Base-by-base conservation (phyloP, 2,329 filamentous ascomycete species). In the Fusarium xylarioides region DNA sequence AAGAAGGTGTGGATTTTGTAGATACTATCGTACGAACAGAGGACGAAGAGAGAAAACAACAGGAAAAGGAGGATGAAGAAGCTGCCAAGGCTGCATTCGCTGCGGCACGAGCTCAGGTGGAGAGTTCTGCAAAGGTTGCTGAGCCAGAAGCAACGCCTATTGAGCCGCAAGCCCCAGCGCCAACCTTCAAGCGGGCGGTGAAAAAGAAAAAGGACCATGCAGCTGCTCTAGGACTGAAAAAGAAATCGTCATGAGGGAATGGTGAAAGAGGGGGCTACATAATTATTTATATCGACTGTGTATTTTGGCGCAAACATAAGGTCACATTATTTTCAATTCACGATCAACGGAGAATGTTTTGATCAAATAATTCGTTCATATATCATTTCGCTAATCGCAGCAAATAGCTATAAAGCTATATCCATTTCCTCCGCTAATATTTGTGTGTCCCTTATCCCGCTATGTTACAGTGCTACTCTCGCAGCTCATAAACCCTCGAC, bases 141-240 rank as follows among this genome's bases (percentile, higher is more conserved):
- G 78, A 81, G n/a, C 81, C 81, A 10, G 80, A 77, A 47, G 47
- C 64, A 18, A 64, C 65, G 10, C 42, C 71, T 15, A 10, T 47
- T 40, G 46, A 26, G 32, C 44, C 30, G 4, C 38, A 67, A 19
- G 19, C 30, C 60, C 44, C 56, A 5, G 87, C 88, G 3, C 47
- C 66, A 4, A 66, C 37, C 1, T 97, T 95, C 78, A 92, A 93
- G 81, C 87, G 93, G 68, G 89, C 91, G 47, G 87, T 92, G 54
- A 97, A 97, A 84, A 92, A 94, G 84, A 98, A 97, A 85, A 97
- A 96, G 82, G 91, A 96, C 66, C 89, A 92, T 64, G 85, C 90
- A 2, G 91, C 92, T 19, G 85, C 91, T 28, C 82, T 97, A 54
- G 95, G 95, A 2, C 95, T 98, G 77, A 98, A 97, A 86, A 96